A percentile compares a stretch with the other conserved stretches of the same genome.
These are phyloP conservation scores for Parmelia sp. DNA, from an alignment of 495 filamentous ascomycete species.

Conservation along the genomic window DNA sequence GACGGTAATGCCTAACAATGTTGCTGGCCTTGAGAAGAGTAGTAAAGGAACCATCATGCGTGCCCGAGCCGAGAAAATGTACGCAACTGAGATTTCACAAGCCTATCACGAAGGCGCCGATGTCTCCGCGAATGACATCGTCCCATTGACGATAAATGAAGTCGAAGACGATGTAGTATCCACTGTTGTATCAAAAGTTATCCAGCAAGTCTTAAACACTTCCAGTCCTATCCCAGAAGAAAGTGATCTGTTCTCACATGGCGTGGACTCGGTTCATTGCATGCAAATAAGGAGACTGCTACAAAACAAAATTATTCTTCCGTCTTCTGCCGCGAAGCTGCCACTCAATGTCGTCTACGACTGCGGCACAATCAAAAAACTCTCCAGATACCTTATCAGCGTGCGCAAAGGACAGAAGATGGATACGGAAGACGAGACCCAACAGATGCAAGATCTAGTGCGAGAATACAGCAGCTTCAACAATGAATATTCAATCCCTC, in stretches of 20 bases:
- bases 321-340: slow-evolving; percentile 14
- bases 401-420: slow-evolving; percentile 27
- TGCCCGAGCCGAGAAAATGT: slow-evolving; percentile 36
- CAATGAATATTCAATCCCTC: not conserved
- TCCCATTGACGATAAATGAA: not conserved
- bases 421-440: slow-evolving; percentile 26
- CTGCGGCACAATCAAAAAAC: slow-evolving; percentile 38
- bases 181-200: slow-evolving; percentile 25
- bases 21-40: slow-evolving; percentile 39
- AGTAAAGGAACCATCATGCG: slow-evolving; percentile 51
- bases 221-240: slow-evolving; percentile 30
- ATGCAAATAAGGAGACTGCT: slow-evolving; percentile 39
- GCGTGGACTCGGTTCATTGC: slow-evolving; percentile 44
- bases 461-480: slow-evolving; percentile 33
- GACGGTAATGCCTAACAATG: slow-evolving; percentile 31
- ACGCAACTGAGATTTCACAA: slow-evolving; percentile 34
- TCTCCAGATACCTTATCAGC: slow-evolving; percentile 33
- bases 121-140: not conserved
- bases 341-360: slow-evolving; percentile 43
- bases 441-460: slow-evolving; percentile 36
- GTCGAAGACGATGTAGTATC: slow-evolving; percentile 31
- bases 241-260: slow-evolving; percentile 40
- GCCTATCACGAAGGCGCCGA: slow-evolving; percentile 30
- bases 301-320: slow-evolving; percentile 9
- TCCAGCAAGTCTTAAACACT: slow-evolving; percentile 29